A percentile compares a stretch with the other conserved stretches of the same genome.
phyloP scores from a whole-genome alignment of 768 basidiomycete genomes.

The Porphyrellus cyaneotinctus region DNA sequence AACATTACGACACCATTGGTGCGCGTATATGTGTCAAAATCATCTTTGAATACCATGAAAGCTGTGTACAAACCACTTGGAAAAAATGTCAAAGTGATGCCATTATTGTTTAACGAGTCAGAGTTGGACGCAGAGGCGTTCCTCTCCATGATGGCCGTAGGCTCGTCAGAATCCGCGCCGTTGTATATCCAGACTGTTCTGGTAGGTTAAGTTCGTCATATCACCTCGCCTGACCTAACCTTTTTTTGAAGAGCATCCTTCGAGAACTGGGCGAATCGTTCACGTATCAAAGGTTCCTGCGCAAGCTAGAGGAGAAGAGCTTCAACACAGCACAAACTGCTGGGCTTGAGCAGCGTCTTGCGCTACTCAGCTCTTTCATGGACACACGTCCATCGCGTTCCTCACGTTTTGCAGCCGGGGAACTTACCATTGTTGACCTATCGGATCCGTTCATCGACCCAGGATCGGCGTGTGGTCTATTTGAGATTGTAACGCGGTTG shows the following conservation, averaged over 20 bases:
- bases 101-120: constrained; percentile 47
- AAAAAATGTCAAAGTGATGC: constrained; percentile 42
- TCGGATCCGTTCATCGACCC: constrained; percentile 69
- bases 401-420: constrained; percentile 48
- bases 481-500: constrained; percentile 58
- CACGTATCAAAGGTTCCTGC: constrained; percentile 44
- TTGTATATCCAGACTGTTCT: constrained; percentile 63
- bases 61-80: constrained; percentile 48
- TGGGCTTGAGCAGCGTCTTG: constrained; percentile 56
- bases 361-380: constrained; percentile 52
- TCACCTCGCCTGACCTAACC: background rate
- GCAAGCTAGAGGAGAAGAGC: constrained; percentile 38
- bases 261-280: constrained; percentile 57
- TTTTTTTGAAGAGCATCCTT: constrained; percentile 44
- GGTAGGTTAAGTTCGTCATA: constrained; percentile 33
- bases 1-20: constrained; percentile 33
- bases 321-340: constrained; percentile 55
- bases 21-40: constrained; percentile 51
- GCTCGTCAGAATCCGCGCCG: constrained; percentile 52
- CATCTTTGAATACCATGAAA: constrained; percentile 53
- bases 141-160: constrained; percentile 66
- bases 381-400: constrained; percentile 18
- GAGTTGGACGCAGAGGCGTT: constrained; percentile 65
- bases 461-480: constrained; percentile 57
- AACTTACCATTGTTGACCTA: constrained; percentile 60